Evolutionary conservation across 331 rosid genomes (phyloP).

Genomic region (Rhamnella rubrinervis): DNA sequence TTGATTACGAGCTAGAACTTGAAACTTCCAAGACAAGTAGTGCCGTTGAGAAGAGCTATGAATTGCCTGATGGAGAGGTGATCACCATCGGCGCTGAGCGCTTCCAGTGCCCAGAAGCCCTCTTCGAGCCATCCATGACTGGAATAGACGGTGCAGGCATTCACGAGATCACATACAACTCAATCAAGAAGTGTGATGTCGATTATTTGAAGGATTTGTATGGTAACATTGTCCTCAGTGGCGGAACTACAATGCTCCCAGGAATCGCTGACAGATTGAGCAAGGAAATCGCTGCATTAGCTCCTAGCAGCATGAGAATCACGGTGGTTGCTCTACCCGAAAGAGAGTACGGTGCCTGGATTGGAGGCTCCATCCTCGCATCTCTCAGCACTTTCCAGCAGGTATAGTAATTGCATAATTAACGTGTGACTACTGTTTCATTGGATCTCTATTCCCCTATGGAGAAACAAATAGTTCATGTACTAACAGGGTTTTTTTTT

Average conservation of each 20-base stretch:
- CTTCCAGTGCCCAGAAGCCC: conserved; percentile 78
- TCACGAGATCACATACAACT: conserved; percentile 81
- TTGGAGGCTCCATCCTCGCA: conserved; percentile 61
- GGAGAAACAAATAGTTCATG: too few relatives aligned
- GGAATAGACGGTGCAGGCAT: conserved; percentile 88
- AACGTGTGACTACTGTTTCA: background rate
- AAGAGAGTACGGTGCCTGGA: conserved; percentile 64
- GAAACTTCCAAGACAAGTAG: conserved; percentile 69
- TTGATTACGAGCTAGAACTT: conserved; percentile 81
- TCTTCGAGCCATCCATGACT: conserved; percentile 91
- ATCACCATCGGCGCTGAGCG: conserved; percentile 85
- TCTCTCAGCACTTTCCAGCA: conserved; percentile 63
- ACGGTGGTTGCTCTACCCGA: conserved; percentile 64
- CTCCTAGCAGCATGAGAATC: conserved; percentile 62
- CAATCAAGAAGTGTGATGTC: conserved; percentile 82
- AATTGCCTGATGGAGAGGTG: conserved; percentile 79
- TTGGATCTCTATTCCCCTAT: background rate
- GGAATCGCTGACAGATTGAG: conserved; percentile 67
- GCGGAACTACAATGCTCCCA: conserved; percentile 78
- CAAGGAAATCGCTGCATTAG: conserved; percentile 61
- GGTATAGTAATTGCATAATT: conserved; percentile 24
- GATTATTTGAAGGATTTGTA: conserved; percentile 83
- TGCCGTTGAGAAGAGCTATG: conserved; percentile 74
- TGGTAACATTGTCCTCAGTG: conserved; percentile 85
- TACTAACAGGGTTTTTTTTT: conserved; percentile 12